Percentiles rank a stretch among this genome's conserved stretches.
Conservation (phyloP, 164 flowering plant species). For the Taxillus chinensis region DNA sequence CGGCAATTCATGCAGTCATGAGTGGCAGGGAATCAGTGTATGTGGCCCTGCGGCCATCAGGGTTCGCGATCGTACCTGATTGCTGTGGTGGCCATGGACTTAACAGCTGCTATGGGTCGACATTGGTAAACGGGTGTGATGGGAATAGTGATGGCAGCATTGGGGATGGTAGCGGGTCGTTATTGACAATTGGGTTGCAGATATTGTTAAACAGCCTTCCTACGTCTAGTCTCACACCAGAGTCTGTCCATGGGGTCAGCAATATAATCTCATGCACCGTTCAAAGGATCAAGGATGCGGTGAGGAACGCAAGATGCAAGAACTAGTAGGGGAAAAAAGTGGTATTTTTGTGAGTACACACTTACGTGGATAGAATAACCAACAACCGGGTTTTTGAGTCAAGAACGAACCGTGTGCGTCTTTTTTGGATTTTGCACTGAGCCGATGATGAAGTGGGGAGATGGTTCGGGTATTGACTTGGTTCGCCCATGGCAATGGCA, state of each 20-base stretch:
- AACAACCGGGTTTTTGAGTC: too few species aligned
- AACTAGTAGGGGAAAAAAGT: too few species aligned
- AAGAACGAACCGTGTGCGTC: too few species aligned
- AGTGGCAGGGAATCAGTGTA: constrained; percentile 37
- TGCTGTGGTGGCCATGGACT: constrained; percentile 3
- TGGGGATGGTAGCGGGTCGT: constrained; percentile 18
- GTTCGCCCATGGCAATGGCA: too few species aligned
- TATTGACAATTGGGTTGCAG: constrained; percentile 48
- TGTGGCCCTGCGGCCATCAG: constrained; percentile 51
- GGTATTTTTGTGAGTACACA: too few species aligned
- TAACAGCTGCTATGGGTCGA: background rate
- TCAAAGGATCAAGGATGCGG: constrained; percentile 31
- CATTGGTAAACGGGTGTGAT: background rate
- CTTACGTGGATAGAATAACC: too few species aligned
- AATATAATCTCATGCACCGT: constrained; percentile 36
- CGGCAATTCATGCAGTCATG: constrained; percentile 27
- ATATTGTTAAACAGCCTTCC: constrained; percentile 34
- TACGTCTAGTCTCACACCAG: constrained; percentile 28
- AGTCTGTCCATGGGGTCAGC: constrained; percentile 42
- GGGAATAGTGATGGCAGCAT: constrained; percentile 4
- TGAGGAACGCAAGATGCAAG: background rate
- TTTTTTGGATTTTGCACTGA: too few species aligned
- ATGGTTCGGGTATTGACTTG: too few species aligned
- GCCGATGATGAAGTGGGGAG: too few species aligned
- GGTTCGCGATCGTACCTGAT: constrained; percentile 42